Percentiles rank a stretch among this genome's conserved stretches.
phyloP scores from a whole-genome alignment of 2,329 filamentous ascomycete genomes.

The Beauveria rudraprayagi region DNA sequence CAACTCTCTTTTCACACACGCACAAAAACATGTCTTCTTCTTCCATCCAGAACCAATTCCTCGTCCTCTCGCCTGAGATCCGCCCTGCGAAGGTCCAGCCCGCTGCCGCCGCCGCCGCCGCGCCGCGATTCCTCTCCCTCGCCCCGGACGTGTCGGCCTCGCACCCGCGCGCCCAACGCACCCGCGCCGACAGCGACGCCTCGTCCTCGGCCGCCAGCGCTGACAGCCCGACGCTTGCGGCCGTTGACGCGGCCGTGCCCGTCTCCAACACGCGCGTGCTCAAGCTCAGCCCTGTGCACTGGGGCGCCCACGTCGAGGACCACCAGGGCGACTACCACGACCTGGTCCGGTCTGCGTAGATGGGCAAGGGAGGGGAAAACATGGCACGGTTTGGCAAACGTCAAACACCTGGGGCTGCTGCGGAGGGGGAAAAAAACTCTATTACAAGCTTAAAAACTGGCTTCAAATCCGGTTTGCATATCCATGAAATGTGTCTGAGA shows the following conservation, averaged over 20 bases:
- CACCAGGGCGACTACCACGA: slow-evolving; percentile 50
- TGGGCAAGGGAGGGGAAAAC: background rate
- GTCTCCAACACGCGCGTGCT: slow-evolving; percentile 41
- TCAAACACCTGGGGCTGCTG: no score
- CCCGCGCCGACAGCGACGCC: slow-evolving; percentile 17
- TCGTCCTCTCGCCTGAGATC: slow-evolving; percentile 1
- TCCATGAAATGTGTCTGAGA: background rate
- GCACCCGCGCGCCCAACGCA: slow-evolving; percentile 38
- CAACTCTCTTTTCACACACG: background rate
- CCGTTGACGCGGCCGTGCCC: slow-evolving; percentile 36
- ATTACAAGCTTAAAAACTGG: slow-evolving; percentile 3
- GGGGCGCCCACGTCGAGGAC: slow-evolving; percentile 50
- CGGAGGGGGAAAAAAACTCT: background rate
- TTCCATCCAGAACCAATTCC: slow-evolving; percentile 7
- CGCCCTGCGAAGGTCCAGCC: background rate
- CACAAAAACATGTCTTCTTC: slow-evolving; percentile 4
- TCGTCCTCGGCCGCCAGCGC: slow-evolving; percentile 16
- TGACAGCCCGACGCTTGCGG: slow-evolving; percentile 17
- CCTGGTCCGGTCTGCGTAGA: slow-evolving; percentile 17
- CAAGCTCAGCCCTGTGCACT: slow-evolving; percentile 58
- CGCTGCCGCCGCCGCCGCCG: background rate
- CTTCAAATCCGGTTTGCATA: no score
- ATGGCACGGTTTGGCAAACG: no score
- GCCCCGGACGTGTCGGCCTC: slow-evolving; percentile 50
- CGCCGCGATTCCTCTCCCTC: slow-evolving; percentile 42